These are phyloP conservation scores for Dothistroma pini DNA, from an alignment of 2,329 filamentous ascomycete species.

Conservation along the genomic window DNA sequence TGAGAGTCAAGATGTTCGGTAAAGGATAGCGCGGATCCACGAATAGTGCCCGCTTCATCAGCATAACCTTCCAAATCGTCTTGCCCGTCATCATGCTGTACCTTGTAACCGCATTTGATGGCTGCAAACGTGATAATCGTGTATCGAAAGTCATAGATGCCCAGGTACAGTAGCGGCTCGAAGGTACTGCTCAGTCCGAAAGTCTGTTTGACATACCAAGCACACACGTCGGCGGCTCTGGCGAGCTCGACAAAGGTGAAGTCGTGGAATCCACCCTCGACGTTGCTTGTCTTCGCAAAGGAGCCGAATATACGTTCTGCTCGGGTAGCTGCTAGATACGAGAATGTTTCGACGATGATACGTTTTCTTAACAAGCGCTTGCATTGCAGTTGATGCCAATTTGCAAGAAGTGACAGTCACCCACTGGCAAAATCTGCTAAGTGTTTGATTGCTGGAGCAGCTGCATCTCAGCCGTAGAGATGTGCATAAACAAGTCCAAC, in stretches of 20 bases:
- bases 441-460: no score
- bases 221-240: conserved; percentile 4
- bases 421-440: no score
- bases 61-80: no score
- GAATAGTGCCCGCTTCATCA: background rate
- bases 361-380: background rate
- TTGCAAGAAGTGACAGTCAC: no score
- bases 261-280: conserved; percentile 9
- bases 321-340: background rate
- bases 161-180: conserved; percentile 10
- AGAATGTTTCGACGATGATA: background rate
- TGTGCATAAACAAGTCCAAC: no score
- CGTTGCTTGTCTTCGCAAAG: conserved; percentile 1
- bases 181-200: conserved; percentile 2
- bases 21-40: conserved; percentile 7
- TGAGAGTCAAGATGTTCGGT: background rate
- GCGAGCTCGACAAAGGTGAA: conserved; percentile 10
- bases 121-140: conserved; percentile 6
- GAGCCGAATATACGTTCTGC: conserved; percentile 6
- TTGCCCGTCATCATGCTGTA: no score
- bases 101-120: conserved; percentile 10
- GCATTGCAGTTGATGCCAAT: background rate
- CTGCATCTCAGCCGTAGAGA: no score
- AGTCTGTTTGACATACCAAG: conserved; percentile 3
- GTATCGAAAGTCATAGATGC: conserved; percentile 6